Conservation (phyloP, 2,329 filamentous ascomycete genomes). For the Hypoxylon sp. region DNA sequence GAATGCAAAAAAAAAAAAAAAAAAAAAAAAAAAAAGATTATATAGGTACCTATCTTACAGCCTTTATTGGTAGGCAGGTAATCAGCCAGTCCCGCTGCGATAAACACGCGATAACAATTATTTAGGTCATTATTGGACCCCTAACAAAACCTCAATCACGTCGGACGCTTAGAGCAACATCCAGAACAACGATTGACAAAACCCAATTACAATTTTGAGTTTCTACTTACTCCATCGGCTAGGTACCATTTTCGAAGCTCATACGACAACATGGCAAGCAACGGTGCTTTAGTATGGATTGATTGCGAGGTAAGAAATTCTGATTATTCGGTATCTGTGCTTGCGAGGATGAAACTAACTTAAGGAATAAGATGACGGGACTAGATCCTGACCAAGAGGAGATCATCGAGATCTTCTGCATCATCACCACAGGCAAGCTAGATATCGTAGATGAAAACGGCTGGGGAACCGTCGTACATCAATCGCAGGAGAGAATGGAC, state of each 20-base stretch:
- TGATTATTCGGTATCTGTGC: background rate
- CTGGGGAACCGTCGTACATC: slow-evolving; percentile 85
- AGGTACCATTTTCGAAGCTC: background rate
- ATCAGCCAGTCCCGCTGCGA: no score
- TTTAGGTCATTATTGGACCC: background rate
- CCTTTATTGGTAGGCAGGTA: no score
- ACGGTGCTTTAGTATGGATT: slow-evolving; percentile 83
- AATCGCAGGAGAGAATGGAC: slow-evolving; percentile 77
- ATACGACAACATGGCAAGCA: slow-evolving; percentile 35
- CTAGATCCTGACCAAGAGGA: slow-evolving; percentile 83
- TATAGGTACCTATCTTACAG: background rate
- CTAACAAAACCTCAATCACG: background rate
- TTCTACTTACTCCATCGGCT: background rate
- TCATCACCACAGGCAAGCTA: slow-evolving; percentile 87
- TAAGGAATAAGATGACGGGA: slow-evolving; percentile 84
- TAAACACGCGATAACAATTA: background rate
- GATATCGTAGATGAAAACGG: slow-evolving; percentile 81
- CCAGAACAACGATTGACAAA: background rate
- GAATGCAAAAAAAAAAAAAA: no score
- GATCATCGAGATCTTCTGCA: slow-evolving; percentile 93
- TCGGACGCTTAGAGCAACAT: background rate
- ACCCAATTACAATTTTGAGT: no score
- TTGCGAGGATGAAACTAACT: slow-evolving; percentile 21
- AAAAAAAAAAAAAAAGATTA: background rate
- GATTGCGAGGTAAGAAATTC: slow-evolving; percentile 70